Evolutionary conservation across 2,329 filamentous ascomycete genomes (phyloP).

Genomic region (Microascus cirrosus): DNA sequence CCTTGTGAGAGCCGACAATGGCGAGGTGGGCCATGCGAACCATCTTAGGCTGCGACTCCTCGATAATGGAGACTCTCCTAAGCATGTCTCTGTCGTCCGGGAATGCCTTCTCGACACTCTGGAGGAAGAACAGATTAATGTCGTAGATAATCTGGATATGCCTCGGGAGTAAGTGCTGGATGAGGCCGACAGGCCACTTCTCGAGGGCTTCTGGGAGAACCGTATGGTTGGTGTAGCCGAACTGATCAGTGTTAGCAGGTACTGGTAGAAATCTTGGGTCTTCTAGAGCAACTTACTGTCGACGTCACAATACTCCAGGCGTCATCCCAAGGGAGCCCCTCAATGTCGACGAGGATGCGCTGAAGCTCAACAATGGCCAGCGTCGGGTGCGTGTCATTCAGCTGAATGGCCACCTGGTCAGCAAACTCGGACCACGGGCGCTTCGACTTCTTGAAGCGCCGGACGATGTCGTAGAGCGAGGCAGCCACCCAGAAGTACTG

Average conservation of each 20-base stretch:
- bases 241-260: conserved; percentile 26
- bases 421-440: conserved; percentile 85
- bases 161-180: conserved; percentile 86
- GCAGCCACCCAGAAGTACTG: conserved; percentile 99
- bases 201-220: conserved; percentile 93
- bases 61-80: conserved; percentile 84
- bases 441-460: conserved; percentile 95
- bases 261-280: neutral
- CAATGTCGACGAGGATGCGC: conserved; percentile 79
- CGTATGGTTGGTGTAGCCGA: conserved; percentile 98
- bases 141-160: conserved; percentile 98
- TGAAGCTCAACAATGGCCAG: conserved; percentile 93
- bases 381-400: conserved; percentile 96
- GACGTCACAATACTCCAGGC: conserved; percentile 74
- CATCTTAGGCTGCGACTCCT: conserved; percentile 95
- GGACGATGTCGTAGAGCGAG: conserved; percentile 90
- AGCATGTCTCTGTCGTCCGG: conserved; percentile 84
- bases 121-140: conserved; percentile 90
- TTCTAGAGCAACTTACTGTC: conserved; percentile 35
- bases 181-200: conserved; percentile 91
- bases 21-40: conserved; percentile 94
- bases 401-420: conserved; percentile 90
- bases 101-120: conserved; percentile 80
- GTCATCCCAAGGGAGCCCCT: conserved; percentile 86
- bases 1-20: conserved; percentile 95